Percentiles rank a stretch among this genome's conserved stretches.
Evolutionary conservation across 2,329 filamentous ascomycete species (phyloP).

Genomic region (Aspergillus tamarii): DNA sequence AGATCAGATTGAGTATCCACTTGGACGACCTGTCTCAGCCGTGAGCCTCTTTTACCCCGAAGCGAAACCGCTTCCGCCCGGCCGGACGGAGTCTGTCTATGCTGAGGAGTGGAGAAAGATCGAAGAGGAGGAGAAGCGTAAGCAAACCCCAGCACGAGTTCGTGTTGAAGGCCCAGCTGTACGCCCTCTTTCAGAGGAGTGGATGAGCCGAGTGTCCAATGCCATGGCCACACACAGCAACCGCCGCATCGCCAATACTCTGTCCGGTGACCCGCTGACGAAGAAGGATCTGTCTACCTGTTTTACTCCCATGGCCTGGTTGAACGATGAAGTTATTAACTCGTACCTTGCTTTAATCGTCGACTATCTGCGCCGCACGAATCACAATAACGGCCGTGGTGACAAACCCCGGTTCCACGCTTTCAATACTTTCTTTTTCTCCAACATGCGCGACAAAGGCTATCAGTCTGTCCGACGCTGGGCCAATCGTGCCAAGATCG

Average conservation of each 20-base stretch:
- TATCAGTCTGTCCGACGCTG: slow-evolving; percentile 46
- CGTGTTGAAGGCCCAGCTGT: slow-evolving; percentile 35
- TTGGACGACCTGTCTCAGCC: slow-evolving; percentile 34
- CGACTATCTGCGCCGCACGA: slow-evolving; percentile 38
- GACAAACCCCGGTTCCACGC: slow-evolving; percentile 46
- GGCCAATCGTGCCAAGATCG: slow-evolving; percentile 52
- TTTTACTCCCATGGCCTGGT: slow-evolving; percentile 40
- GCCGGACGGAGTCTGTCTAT: slow-evolving; percentile 34
- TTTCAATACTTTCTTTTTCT: slow-evolving; percentile 51
- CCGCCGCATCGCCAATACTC: slow-evolving; percentile 34
- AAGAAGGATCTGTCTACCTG: slow-evolving; percentile 42
- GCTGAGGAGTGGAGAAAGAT: slow-evolving; percentile 31
- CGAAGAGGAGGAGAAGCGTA: slow-evolving; percentile 28
- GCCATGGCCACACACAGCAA: slow-evolving; percentile 32
- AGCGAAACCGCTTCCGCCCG: slow-evolving; percentile 26
- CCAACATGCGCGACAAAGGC: slow-evolving; percentile 45
- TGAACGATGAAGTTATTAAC: slow-evolving; percentile 53
- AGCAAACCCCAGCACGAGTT: slow-evolving; percentile 26
- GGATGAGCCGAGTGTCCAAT: slow-evolving; percentile 37
- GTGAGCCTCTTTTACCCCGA: slow-evolving; percentile 31
- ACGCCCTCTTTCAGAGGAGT: slow-evolving; percentile 38
- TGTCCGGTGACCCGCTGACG: slow-evolving; percentile 41
- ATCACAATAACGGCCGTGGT: slow-evolving; percentile 38
- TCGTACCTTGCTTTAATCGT: slow-evolving; percentile 48
- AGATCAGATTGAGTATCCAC: slow-evolving; percentile 20